Base-by-base conservation (phyloP, 2,329 filamentous ascomycete genomes). In the Xylariales sp. region DNA sequence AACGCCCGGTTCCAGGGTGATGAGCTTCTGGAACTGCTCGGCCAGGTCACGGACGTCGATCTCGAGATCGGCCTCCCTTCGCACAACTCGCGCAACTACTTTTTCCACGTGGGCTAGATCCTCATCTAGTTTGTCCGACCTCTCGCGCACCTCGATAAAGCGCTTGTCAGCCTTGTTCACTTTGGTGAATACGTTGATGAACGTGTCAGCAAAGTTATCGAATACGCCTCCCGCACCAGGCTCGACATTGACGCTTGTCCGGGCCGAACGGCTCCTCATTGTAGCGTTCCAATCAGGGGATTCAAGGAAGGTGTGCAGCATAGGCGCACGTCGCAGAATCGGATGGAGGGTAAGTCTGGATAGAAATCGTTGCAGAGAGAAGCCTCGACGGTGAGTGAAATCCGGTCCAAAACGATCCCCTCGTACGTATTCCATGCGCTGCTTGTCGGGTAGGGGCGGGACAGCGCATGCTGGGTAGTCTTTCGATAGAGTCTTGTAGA, bases 361-460 rank as follows among this genome's bases (percentile, higher is more conserved):
- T 33, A 98, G 76, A 61, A 98, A 98, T 39, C 93, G 86, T 64
- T 94, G 84, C 39, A 98, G 75, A 3, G 90, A 96, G 70, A 90
- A 86, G 38, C 88, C 89, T 52, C 93, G 82, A 24, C 93, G 83
- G 33, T 81, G 74, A 24, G 89, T 98, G 62, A 98, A 98, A 66
- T 97, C 93, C 37, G 84, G 68, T 7, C 90, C 89, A 64, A 98
- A 98, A 48, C 93, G 85, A 69, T 97, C 91, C 53, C 93, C 93
- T 25, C 90, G 86, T 38, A 97, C 93, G 60, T 97, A 97, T 59
- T 95, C 89, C 87, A 98, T 95, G 67, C 94, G 94, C 73, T 97
- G 91, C 74, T 97, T 98, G 68, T 97, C 93, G 40, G 93, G 93
- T 40, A 98, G 74, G 34, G 93, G 93, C 21, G 93, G 93, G 3